These are phyloP conservation scores for Heliamphora pulchella DNA, from an alignment of 179 eudicot species.

Conservation along the genomic window DNA sequence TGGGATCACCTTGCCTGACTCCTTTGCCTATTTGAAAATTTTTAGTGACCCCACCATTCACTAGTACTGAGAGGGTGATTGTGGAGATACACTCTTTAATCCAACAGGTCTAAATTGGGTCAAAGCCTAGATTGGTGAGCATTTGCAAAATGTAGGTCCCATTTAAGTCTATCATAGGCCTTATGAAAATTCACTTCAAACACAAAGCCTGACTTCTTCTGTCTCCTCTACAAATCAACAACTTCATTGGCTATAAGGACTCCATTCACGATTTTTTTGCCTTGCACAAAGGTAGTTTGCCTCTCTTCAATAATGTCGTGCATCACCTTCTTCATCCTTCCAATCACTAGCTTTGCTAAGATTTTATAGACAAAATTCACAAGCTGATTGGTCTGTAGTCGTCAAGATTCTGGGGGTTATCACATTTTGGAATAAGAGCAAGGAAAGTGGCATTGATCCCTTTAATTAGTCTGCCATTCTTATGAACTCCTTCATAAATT, in stretches of 20 bases:
- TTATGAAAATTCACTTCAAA: neutral
- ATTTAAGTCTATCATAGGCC: neutral
- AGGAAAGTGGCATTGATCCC: neutral
- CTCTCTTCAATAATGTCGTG: neutral
- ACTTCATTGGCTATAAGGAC: neutral
- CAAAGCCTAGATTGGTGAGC: neutral
- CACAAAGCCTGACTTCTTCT: neutral
- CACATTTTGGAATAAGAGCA: neutral
- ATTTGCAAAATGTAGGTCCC: neutral
- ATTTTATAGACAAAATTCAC: neutral
- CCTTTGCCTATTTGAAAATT: neutral
- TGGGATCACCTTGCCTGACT: neutral
- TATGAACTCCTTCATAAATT: neutral
- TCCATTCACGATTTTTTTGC: neutral
- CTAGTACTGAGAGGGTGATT: neutral
- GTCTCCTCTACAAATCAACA: neutral
- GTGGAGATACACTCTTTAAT: neutral
- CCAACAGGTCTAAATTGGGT: neutral
- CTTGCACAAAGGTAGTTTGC: neutral
- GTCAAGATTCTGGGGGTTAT: neutral
- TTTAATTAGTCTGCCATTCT: neutral
- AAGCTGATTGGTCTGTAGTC: neutral
- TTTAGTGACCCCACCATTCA: neutral
- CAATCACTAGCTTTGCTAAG: neutral
- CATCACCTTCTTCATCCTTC: neutral